phyloP scores from a whole-genome alignment of 495 filamentous ascomycete genomes.

The Penicillium fimorum region DNA sequence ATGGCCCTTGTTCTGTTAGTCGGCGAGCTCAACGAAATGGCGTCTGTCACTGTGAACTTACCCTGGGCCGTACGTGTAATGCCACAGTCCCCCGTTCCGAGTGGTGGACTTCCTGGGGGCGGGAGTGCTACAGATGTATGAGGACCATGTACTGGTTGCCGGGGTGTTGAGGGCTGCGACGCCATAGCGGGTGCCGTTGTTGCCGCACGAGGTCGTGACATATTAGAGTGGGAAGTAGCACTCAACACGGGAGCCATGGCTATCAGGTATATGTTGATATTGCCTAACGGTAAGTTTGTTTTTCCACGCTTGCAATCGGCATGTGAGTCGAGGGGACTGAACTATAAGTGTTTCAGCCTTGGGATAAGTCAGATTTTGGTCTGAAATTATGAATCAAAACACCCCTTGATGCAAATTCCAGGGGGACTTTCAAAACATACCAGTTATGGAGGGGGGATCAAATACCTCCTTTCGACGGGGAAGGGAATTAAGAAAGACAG shows the following conservation, averaged over 20 bases:
- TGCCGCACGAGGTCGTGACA: slow-evolving; percentile 47
- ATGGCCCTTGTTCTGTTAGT: slow-evolving; percentile 45
- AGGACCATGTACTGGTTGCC: slow-evolving; percentile 43
- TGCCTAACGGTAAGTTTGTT: neutral
- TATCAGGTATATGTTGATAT: neutral
- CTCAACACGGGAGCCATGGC: slow-evolving; percentile 63
- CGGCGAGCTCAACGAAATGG: neutral
- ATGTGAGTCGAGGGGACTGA: neutral
- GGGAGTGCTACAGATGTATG: slow-evolving; percentile 40
- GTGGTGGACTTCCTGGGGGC: slow-evolving; percentile 33
- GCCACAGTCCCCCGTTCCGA: slow-evolving; percentile 48
- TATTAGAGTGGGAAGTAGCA: slow-evolving; percentile 52
- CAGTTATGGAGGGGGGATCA: slow-evolving; percentile 7
- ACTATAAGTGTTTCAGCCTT: slow-evolving; percentile 9
- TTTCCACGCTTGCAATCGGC: neutral
- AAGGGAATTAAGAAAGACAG: neutral
- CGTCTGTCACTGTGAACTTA: slow-evolving; percentile 18
- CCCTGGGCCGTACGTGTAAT: slow-evolving; percentile 59
- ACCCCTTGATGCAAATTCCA: slow-evolving; percentile 15
- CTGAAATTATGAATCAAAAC: slow-evolving; percentile 3
- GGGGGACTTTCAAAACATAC: slow-evolving; percentile 11
- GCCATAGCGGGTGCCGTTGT: slow-evolving; percentile 50
- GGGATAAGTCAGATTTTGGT: slow-evolving; percentile 1
- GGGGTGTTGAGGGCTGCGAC: slow-evolving; percentile 43
- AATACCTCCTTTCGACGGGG: neutral